phyloP scores from a whole-genome alignment of 2,329 filamentous ascomycete genomes.

The Diaporthe aspalathi region DNA sequence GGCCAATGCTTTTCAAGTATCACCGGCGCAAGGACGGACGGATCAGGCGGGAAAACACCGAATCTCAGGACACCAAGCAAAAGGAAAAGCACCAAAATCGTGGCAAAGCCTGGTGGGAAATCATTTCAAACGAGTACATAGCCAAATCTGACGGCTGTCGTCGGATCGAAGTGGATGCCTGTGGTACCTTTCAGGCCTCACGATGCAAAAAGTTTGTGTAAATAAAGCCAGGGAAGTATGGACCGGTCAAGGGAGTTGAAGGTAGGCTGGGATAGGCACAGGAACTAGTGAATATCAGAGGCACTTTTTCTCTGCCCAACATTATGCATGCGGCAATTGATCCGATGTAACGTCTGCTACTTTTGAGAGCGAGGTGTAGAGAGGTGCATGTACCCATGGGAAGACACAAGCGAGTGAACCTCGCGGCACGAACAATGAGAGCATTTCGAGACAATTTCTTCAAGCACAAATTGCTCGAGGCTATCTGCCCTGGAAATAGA shows the following conservation, averaged over 20 bases:
- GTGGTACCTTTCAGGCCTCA: not conserved
- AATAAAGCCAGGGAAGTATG: not conserved
- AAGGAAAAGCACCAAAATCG: constrained; percentile 10
- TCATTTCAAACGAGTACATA: constrained; percentile 11
- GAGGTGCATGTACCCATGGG: no score
- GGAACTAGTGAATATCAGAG: constrained; percentile 1
- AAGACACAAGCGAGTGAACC: no score
- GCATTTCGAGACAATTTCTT: no score
- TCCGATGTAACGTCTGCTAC: not conserved
- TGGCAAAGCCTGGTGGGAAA: not conserved
- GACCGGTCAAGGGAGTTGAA: constrained; percentile 2
- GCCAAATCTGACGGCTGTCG: not conserved
- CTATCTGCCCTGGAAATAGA: no score
- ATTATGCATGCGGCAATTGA: not conserved
- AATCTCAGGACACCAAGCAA: not conserved
- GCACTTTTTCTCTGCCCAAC: not conserved
- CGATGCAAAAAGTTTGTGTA: constrained; percentile 3
- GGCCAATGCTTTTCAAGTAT: not conserved
- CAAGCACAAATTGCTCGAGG: no score
- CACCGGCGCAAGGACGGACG: constrained; percentile 12
- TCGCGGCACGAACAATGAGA: no score
- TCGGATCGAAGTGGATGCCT: not conserved
- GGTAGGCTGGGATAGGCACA: constrained; percentile 10
- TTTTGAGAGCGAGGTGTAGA: not conserved
- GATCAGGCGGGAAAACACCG: not conserved